Evolutionary conservation across 495 filamentous ascomycete species (phyloP), one percentile per base, ranked within the genome.

Genomic region (Aspergillus saccharolyticus): DNA sequence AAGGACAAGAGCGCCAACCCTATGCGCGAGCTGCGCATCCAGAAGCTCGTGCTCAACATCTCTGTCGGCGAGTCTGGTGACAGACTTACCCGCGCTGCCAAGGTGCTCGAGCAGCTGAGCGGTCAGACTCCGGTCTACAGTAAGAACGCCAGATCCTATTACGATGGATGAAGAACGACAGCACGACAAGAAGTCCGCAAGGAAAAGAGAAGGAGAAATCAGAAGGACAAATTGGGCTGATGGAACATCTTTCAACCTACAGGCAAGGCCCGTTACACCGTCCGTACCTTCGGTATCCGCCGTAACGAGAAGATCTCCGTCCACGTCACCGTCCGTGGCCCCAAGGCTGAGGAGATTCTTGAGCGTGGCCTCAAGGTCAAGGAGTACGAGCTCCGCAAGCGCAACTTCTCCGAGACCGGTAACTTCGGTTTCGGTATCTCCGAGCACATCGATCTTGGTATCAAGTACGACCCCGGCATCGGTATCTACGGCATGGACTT

Each of bases 401-500:
- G 88, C 78, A 97, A 99, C 88, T 99, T 99, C 88, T 91, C 87
- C 70, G 89, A 96, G 85, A 96, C 93, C 66, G 94, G 94, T 68
- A 97, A 98, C 87, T 99, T 99, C 77, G 94, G 94, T 65, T 99
- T 99, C 86, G 94, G 95, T 81, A 99, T 99, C 83, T 89, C 82
- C 82, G 95, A 99, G 79, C 95, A 99, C 84, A 99, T 99, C 78
- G 95, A 99, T 87, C 83, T 99, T 71, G 95, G 95, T 69, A 97
- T 99, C 88, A 99, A 99, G 87, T 98, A 98, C 82, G 94, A 98
- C 85, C 94, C 94, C 58, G 89, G 84, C 56, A 97, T 97, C 67
- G 93, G 93, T 84, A 97, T 99, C 80, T 99, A 99, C 84, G 95
- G 95, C 78, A 99, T 99, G 95, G 95, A 99, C 83, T 99, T 99